phyloP scores from a whole-genome alignment of 2,329 filamentous ascomycete genomes.

The Nemania sp. region DNA sequence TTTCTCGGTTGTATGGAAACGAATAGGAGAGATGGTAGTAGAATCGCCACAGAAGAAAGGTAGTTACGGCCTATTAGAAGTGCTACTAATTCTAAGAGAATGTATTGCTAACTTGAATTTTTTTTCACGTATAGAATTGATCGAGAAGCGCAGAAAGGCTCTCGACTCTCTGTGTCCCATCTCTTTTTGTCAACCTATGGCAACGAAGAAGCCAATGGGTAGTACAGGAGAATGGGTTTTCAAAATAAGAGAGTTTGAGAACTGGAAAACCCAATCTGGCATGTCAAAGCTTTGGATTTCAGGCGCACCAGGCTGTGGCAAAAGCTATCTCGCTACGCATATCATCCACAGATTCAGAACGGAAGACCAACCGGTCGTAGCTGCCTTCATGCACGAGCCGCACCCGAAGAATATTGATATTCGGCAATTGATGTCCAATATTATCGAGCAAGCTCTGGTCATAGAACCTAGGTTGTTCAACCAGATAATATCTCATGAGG shows the following conservation, averaged over 20 bases:
- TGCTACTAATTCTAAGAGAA: too few relatives aligned
- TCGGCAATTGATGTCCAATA: background rate
- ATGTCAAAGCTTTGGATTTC: background rate
- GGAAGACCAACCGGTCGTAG: background rate
- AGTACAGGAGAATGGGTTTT: background rate
- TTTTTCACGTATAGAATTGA: too few relatives aligned
- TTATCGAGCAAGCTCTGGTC: background rate
- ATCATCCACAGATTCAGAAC: background rate
- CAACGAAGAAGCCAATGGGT: background rate
- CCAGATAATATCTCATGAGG: too few relatives aligned
- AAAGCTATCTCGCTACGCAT: conserved; percentile 6
- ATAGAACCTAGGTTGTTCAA: background rate
- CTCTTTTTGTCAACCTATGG: background rate
- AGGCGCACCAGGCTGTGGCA: conserved; percentile 1
- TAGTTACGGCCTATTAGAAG: too few relatives aligned
- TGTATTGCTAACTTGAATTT: too few relatives aligned
- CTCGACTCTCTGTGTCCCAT: background rate
- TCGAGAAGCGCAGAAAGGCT: too few relatives aligned
- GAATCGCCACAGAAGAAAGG: background rate
- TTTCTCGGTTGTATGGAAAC: background rate
- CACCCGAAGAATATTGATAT: background rate
- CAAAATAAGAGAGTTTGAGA: background rate
- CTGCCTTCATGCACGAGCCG: conserved; percentile 1
- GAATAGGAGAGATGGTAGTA: background rate
- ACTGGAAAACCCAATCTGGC: background rate